These are phyloP conservation scores for Camelina neglecta DNA, from an alignment of 345 rosid genomes.

Conservation along the genomic window DNA sequence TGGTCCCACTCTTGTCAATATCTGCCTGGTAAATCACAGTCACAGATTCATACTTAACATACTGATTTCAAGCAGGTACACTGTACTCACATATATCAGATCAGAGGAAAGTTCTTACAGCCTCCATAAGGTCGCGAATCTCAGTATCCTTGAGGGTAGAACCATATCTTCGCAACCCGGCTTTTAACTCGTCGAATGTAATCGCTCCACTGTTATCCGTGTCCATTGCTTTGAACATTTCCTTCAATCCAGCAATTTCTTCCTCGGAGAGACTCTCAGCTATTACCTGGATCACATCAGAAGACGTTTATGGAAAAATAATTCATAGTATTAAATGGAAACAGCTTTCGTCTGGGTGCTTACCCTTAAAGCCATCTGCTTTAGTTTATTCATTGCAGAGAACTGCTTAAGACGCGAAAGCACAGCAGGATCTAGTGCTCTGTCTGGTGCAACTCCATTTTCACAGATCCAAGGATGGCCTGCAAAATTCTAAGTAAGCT, in stretches of 20 bases:
- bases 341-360: conserved; percentile 13
- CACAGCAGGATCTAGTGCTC: conserved; percentile 88
- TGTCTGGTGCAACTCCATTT: conserved; percentile 99
- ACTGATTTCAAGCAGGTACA: conserved; percentile 16
- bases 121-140: conserved; percentile 97
- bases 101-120: conserved; percentile 60
- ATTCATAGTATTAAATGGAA: not conserved
- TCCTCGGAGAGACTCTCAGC: conserved; percentile 99
- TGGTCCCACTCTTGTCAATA: conserved; percentile 96
- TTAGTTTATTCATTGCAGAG: conserved; percentile 97
- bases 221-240: conserved; percentile 95
- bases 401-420: conserved; percentile 96
- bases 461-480: conserved; percentile 99
- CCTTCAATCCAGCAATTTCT: conserved; percentile 95
- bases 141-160: conserved; percentile 95
- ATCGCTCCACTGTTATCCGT: conserved; percentile 97
- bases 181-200: conserved; percentile 96
- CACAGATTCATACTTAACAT: conserved; percentile 21
- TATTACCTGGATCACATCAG: conserved; percentile 67
- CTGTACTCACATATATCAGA: conserved; percentile 23
- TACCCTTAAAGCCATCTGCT: conserved; percentile 98
- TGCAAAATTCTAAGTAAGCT: conserved; percentile 38
- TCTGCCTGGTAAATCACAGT: conserved; percentile 69
- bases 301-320: conserved; percentile 19
- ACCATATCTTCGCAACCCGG: conserved; percentile 94